Evolutionary conservation across 371 early-diverging fungal genomes (phyloP).

Genomic region (Chytridiales sp.): DNA sequence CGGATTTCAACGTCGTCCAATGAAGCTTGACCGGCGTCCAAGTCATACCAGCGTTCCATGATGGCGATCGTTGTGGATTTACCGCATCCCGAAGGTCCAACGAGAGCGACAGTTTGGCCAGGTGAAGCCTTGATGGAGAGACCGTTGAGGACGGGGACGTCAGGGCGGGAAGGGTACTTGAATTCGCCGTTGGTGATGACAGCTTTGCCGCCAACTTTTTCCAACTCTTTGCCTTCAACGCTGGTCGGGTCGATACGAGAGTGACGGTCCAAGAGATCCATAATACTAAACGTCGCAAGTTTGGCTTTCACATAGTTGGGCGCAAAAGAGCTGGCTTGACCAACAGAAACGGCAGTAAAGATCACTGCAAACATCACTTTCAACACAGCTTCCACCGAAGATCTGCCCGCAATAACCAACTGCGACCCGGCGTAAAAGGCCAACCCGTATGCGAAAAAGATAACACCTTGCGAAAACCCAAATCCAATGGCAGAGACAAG

Average conservation of each 20-base stretch:
- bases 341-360: conserved; percentile 38
- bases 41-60: conserved; percentile 71
- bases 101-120: conserved; percentile 59
- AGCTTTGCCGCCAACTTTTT: conserved; percentile 27
- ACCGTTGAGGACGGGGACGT: conserved; percentile 71
- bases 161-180: conserved; percentile 78
- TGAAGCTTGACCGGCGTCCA: conserved; percentile 56
- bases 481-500: conserved; percentile 36
- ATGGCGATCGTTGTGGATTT: conserved; percentile 80
- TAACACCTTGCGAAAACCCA: conserved; percentile 22
- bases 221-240: conserved; percentile 40
- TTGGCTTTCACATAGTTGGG: conserved; percentile 72
- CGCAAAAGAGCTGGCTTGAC: conserved; percentile 70
- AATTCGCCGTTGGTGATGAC: conserved; percentile 65
- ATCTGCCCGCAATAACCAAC: conserved; percentile 29
- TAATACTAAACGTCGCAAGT: conserved; percentile 74
- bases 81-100: conserved; percentile 74
- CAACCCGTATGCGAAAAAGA: conserved; percentile 31
- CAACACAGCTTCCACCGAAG: conserved; percentile 26
- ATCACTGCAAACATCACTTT: conserved; percentile 43
- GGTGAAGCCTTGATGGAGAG: conserved; percentile 65
- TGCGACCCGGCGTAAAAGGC: conserved; percentile 43
- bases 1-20: conserved; percentile 68
- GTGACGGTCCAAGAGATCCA: conserved; percentile 71
- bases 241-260: conserved; percentile 66